Evolutionary conservation across 192 early-diverging fungal species (phyloP).

Genomic region (Backusella liffmaniae): DNA sequence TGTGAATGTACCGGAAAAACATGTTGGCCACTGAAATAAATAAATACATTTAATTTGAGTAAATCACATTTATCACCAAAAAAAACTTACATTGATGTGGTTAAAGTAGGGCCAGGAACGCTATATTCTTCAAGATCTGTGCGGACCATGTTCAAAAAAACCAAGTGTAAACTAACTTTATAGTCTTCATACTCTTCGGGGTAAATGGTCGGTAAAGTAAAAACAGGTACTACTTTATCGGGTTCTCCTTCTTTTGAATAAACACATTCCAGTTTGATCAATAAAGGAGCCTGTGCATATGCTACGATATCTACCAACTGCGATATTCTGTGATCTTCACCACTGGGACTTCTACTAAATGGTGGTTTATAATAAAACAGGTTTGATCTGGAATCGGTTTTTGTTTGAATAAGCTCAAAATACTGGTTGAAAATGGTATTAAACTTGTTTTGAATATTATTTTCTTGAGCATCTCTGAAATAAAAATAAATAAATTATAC

Average conservation of each 20-base stretch:
- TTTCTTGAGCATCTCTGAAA: slow-evolving; percentile 30
- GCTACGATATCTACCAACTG: slow-evolving; percentile 42
- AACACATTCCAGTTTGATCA: slow-evolving; percentile 62
- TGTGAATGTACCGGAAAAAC: slow-evolving; percentile 27
- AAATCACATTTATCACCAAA: not conserved
- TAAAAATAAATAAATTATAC: not conserved
- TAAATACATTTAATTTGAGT: not conserved
- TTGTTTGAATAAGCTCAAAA: slow-evolving; percentile 49
- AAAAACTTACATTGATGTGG: not conserved
- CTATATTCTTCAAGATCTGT: slow-evolving; percentile 34
- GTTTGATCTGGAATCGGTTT: slow-evolving; percentile 33
- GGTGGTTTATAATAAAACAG: slow-evolving; percentile 63
- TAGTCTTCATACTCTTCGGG: not conserved
- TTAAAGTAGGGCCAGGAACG: not conserved
- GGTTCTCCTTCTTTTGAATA: slow-evolving; percentile 29
- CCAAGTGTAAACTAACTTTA: slow-evolving; percentile 43
- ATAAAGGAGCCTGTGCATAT: slow-evolving; percentile 64
- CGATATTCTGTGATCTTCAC: slow-evolving; percentile 14
- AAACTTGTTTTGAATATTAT: slow-evolving; percentile 46
- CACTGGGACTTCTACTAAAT: slow-evolving; percentile 31
- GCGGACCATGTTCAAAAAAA: slow-evolving; percentile 54
- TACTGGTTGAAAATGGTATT: slow-evolving; percentile 51
- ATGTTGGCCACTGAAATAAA: not conserved
- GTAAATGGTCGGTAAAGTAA: not conserved
- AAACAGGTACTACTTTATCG: not conserved